A percentile compares a stretch with the other conserved stretches of the same genome.
Evolutionary conservation across 2,329 filamentous ascomycete genomes (phyloP).

Genomic region (Ascocoryne sarcoides): DNA sequence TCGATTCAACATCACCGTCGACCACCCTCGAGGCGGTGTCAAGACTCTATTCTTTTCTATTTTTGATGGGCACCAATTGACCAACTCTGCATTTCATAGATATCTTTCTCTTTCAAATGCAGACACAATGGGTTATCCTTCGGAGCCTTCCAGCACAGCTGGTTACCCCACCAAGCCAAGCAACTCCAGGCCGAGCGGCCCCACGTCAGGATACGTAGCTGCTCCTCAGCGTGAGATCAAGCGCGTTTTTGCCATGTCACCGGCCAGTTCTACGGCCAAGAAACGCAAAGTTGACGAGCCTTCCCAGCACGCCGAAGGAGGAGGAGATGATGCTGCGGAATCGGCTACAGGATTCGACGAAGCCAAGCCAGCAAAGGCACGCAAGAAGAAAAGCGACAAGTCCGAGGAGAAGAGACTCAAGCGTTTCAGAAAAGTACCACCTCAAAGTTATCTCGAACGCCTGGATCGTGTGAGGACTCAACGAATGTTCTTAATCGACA

Average conservation of each 20-base stretch:
- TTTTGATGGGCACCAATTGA: too few relatives aligned
- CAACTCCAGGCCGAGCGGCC: too few relatives aligned
- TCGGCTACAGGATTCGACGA: conserved; percentile 6
- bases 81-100: too few relatives aligned
- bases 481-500: conserved; percentile 48
- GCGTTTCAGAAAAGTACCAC: conserved; percentile 34
- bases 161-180: too few relatives aligned
- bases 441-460: conserved; percentile 37
- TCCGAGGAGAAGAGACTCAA: conserved; percentile 33
- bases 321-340: conserved; percentile 6
- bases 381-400: conserved; percentile 10
- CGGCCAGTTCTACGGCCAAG: conserved; percentile 4
- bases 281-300: conserved; percentile 10
- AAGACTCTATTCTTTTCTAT: too few relatives aligned
- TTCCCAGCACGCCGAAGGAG: conserved; percentile 2
- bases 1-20: too few relatives aligned
- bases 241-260: neutral
- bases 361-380: conserved; percentile 12
- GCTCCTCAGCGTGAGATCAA: conserved; percentile 5
- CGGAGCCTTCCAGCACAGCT: too few relatives aligned
- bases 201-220: conserved; percentile 5
- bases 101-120: too few relatives aligned
- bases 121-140: too few relatives aligned
- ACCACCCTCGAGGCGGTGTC: too few relatives aligned
- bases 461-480: conserved; percentile 41